Conservation (phyloP, 108 stramenopile genomes). For the Skeletonema tropicum region DNA sequence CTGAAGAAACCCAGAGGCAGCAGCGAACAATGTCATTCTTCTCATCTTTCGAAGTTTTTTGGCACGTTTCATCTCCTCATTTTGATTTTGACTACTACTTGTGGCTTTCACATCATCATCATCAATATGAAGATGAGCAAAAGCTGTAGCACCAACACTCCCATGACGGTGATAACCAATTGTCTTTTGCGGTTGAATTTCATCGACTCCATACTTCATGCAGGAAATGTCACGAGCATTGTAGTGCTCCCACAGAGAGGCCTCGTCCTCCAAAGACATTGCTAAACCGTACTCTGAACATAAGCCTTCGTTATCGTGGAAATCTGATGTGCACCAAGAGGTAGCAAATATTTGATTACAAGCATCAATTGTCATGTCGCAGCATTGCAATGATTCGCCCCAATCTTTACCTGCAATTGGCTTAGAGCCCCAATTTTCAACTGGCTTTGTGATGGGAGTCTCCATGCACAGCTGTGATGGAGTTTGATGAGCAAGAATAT, state of each 20-base stretch:
- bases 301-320: slow-evolving; percentile 24
- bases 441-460: slow-evolving; percentile 61
- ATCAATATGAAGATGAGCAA: slow-evolving; percentile 45
- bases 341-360: slow-evolving; percentile 54
- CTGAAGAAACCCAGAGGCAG: slow-evolving; percentile 31
- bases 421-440: slow-evolving; percentile 73
- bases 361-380: slow-evolving; percentile 35
- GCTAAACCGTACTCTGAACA: slow-evolving; percentile 24
- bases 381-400: slow-evolving; percentile 65
- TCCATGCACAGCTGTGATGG: slow-evolving; percentile 16
- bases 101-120: slow-evolving; percentile 12
- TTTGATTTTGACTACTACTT: neutral
- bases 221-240: slow-evolving; percentile 2
- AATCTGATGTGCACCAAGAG: slow-evolving; percentile 41
- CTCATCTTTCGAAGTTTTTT: slow-evolving; percentile 44
- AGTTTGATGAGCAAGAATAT: slow-evolving; percentile 27
- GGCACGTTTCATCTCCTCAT: slow-evolving; percentile 16
- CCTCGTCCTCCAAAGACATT: slow-evolving; percentile 25
- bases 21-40: slow-evolving; percentile 43
- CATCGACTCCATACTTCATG: slow-evolving; percentile 7
- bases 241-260: slow-evolving; percentile 20
- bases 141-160: slow-evolving; percentile 42
- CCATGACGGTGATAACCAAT: slow-evolving; percentile 22
- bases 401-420: slow-evolving; percentile 76
- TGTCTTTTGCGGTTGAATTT: slow-evolving; percentile 3